Percentiles rank a stretch among this genome's conserved stretches.
Conservation (phyloP, 202 grass and related monocot species). For the Tripidium arundinaceum region DNA sequence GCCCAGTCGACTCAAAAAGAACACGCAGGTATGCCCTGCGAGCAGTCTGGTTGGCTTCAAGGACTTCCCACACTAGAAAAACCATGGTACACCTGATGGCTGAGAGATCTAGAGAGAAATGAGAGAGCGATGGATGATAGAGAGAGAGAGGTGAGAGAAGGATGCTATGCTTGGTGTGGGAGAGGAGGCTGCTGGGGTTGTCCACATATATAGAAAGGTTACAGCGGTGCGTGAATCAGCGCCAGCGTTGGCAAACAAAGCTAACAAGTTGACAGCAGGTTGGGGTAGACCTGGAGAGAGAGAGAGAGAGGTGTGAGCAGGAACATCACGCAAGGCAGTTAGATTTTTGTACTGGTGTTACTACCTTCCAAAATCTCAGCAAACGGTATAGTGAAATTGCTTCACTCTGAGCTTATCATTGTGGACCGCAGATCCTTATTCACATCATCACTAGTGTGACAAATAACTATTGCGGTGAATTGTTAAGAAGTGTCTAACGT, state of each 20-base stretch:
- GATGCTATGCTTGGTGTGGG: neutral
- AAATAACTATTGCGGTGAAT: neutral
- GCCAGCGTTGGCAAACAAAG: no score
- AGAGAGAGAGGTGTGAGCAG: no score
- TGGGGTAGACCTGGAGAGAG: no score
- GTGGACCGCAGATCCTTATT: neutral
- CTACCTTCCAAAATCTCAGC: neutral
- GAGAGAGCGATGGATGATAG: no score
- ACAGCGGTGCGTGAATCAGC: neutral
- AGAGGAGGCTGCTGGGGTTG: neutral
- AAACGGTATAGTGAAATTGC: no score
- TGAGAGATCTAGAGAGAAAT: neutral
- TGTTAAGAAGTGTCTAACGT: neutral
- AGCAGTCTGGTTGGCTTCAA: constrained; percentile 25
- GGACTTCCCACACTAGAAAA: constrained; percentile 29
- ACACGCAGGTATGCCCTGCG: constrained; percentile 1
- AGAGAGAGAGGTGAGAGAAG: neutral
- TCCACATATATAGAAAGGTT: neutral
- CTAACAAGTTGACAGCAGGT: no score
- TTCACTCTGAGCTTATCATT: no score
- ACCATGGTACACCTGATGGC: neutral
- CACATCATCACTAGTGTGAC: neutral
- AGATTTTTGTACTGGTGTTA: neutral
- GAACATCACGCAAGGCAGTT: neutral
- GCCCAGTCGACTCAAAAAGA: neutral